phyloP scores from a whole-genome alignment of 177 flowering plant genomes.

The Vitis hybrid region DNA sequence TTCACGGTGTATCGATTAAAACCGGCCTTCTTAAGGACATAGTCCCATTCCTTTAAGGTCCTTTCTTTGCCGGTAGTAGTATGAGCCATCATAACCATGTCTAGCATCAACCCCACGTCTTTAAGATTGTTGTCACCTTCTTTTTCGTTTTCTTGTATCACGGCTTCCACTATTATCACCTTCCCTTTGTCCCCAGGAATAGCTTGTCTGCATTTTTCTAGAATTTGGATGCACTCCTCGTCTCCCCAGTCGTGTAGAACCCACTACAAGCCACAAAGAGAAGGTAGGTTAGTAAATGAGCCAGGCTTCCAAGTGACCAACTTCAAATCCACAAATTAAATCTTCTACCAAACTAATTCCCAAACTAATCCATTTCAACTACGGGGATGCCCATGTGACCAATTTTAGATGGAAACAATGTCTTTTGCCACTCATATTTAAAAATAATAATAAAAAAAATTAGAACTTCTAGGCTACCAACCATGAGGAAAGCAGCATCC shows the following conservation, averaged over 20 bases:
- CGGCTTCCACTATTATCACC: conserved; percentile 56
- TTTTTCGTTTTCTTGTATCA: conserved; percentile 27
- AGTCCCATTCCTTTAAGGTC: conserved; percentile 53
- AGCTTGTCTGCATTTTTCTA: conserved; percentile 53
- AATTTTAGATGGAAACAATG: no score
- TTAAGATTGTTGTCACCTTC: conserved; percentile 22
- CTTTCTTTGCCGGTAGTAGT: conserved; percentile 65
- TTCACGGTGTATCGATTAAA: conserved; percentile 37
- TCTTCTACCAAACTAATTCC: no score
- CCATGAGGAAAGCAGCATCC: conserved; percentile 55
- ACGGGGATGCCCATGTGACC: no score
- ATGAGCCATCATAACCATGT: conserved; percentile 77
- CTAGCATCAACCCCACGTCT: conserved; percentile 43
- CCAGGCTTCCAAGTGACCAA: no score
- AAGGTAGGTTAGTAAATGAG: no score
- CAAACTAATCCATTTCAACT: no score
- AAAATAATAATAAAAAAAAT: no score
- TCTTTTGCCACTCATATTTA: no score
- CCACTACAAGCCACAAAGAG: conserved; percentile 25
- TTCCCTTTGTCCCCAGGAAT: conserved; percentile 44
- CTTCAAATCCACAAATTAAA: no score
- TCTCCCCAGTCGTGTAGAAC: conserved; percentile 73
- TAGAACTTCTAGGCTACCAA: conserved; percentile 10
- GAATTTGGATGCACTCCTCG: conserved; percentile 52
- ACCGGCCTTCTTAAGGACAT: conserved; percentile 46